phyloP scores from a whole-genome alignment of 805 yeast species.

The Kodamaea neixiangensis region DNA sequence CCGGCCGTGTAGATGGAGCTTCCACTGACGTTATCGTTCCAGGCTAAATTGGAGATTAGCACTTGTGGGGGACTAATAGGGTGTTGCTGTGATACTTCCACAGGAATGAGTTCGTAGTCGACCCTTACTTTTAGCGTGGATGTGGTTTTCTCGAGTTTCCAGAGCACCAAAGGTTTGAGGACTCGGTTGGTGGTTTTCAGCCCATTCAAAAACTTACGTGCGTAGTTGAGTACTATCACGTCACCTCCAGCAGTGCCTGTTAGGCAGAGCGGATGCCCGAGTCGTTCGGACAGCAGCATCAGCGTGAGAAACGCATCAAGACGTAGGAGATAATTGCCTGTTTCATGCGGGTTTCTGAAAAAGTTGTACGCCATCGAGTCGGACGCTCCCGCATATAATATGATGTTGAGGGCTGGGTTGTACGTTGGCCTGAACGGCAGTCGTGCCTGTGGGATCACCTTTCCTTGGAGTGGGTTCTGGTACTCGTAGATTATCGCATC shows the following conservation, averaged over 20 bases:
- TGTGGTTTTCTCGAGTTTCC: conserved; percentile 26
- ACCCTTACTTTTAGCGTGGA: conserved; percentile 22
- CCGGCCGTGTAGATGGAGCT: conserved; percentile 57
- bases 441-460: conserved; percentile 25
- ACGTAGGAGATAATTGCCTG: conserved; percentile 30
- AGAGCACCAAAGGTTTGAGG: conserved; percentile 42
- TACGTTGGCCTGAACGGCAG: conserved; percentile 30
- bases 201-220: conserved; percentile 39
- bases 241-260: conserved; percentile 39
- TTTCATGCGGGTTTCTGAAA: conserved; percentile 36
- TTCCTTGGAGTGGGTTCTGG: conserved; percentile 30
- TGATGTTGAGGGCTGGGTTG: conserved; percentile 28
- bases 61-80: conserved; percentile 52
- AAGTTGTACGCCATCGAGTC: conserved; percentile 34
- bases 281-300: conserved; percentile 28
- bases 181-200: conserved; percentile 36
- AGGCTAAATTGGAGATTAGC: conserved; percentile 49
- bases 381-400: conserved; percentile 26
- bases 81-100: conserved; percentile 30
- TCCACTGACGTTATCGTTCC: conserved; percentile 53
- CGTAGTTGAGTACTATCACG: conserved; percentile 35
- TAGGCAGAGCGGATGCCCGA: conserved; percentile 40
- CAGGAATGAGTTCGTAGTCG: conserved; percentile 29
- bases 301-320: conserved; percentile 34
- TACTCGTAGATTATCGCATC: conserved; percentile 26